Percentiles rank a stretch among this genome's conserved stretches.
Conservation (phyloP, 345 rosid genomes). For the Bretschneidera sinensis region DNA sequence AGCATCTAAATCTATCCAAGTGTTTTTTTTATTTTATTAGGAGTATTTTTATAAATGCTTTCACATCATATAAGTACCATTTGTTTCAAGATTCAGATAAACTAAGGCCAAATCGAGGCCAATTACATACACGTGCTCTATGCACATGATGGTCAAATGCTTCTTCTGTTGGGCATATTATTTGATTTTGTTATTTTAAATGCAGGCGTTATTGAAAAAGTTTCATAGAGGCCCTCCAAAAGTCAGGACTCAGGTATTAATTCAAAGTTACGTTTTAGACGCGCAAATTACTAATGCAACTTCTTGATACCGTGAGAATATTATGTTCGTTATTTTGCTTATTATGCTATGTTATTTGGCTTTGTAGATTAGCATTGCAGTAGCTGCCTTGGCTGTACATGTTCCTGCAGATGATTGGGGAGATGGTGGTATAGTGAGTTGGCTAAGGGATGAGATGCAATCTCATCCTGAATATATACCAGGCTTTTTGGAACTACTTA, state of each 20-base stretch:
- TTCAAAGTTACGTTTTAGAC: not conserved
- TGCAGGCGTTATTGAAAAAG: constrained; percentile 86
- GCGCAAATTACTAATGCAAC: not conserved
- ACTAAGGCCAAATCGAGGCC: too few species aligned
- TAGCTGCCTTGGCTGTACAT: constrained; percentile 98
- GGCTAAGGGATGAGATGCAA: constrained; percentile 95
- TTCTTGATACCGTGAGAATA: constrained; percentile 11
- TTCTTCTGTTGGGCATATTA: not conserved
- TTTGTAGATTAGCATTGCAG: constrained; percentile 95
- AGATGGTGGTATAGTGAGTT: constrained; percentile 85
- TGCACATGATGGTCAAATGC: constrained; percentile 1
- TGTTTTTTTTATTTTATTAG: too few species aligned
- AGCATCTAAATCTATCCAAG: too few species aligned
- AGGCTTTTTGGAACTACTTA: constrained; percentile 93
- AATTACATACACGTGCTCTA: not conserved
- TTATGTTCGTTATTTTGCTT: not conserved
- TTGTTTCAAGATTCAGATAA: too few species aligned
- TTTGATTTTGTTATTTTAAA: constrained; percentile 23
- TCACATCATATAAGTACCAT: too few species aligned
- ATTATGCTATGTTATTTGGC: constrained; percentile 22
- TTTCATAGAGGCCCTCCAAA: constrained; percentile 94
- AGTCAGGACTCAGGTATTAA: constrained; percentile 92
- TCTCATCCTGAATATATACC: constrained; percentile 87
- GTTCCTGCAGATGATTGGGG: constrained; percentile 97
- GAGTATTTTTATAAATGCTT: too few species aligned